Base-by-base conservation (phyloP, 345 rosid genomes). In the Aquilaria sinensis region DNA sequence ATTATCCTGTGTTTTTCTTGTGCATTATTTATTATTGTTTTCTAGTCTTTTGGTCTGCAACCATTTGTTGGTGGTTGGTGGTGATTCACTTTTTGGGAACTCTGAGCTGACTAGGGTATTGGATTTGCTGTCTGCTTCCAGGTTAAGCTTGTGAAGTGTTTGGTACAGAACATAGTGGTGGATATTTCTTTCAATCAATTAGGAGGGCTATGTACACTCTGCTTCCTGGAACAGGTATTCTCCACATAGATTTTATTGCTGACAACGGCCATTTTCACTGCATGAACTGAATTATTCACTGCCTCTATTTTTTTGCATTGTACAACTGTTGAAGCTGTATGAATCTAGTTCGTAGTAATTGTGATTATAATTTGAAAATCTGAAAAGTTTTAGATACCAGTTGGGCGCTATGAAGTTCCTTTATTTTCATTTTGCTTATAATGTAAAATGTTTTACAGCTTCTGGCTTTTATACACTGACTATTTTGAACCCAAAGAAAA, bases 151-250 rank as follows among this genome's bases (percentile, higher is more conserved):
- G 89, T 94, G 46, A 94, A 90, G 69, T 94, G 92, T 71, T 67
- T 81, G 47, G 88, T 94, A 58, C 95, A 83, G 78, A 77, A 90
- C 66, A 87, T 94, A 13, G 83, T 87, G 31, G 87, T 94, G 55
- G 99, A 94, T 73, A 94, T 94, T 67, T 88, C 97, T 47, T 94
- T 90, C 75, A 90, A 94, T 77, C 95, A 88, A 78, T 75, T 90
- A 63, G 91, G 90, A 61, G 99, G 96, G 46, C 74, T 90, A 47
- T 81, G 81, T 69, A 82, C 99, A n/a, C 74, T 90, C 43, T 88
- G 92, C 80, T 93, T 93, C 77, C 94, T 93, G 55, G 96, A 90
- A 83, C 63, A 86, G 98, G 97, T 93, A 78, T 65, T 52, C 12
- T 74, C 52, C 23, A 31, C 67, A 37, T 0, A 37, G 2, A 2